Evolutionary conservation across 2,329 filamentous ascomycete genomes (phyloP).

Genomic region (Hypomyces rosellus): DNA sequence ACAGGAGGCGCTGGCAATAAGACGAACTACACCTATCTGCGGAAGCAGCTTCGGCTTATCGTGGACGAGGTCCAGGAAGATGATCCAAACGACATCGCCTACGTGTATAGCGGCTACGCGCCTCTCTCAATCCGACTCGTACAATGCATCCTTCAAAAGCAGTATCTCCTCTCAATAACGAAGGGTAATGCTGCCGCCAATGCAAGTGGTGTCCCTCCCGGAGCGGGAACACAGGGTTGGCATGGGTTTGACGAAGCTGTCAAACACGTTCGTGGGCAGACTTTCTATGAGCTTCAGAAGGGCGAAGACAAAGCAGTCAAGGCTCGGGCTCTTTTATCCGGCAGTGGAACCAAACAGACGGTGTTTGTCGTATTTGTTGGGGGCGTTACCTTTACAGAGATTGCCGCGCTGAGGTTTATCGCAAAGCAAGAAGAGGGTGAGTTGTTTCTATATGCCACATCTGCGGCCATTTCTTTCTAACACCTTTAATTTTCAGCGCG

Average conservation of each 20-base stretch:
- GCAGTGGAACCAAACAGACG: slow-evolving; percentile 72
- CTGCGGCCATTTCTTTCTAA: slow-evolving; percentile 14
- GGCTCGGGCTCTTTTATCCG: slow-evolving; percentile 74
- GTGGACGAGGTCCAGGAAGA: slow-evolving; percentile 96
- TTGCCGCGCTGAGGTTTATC: slow-evolving; percentile 87
- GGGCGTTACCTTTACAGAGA: slow-evolving; percentile 94
- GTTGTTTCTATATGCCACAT: slow-evolving; percentile 15
- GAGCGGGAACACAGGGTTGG: slow-evolving; percentile 71
- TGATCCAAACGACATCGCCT: slow-evolving; percentile 90
- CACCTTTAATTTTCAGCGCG: slow-evolving; percentile 42
- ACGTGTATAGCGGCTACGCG: slow-evolving; percentile 95
- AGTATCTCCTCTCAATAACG: slow-evolving; percentile 66
- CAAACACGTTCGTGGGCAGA: slow-evolving; percentile 79
- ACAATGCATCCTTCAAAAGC: slow-evolving; percentile 88
- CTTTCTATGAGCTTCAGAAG: slow-evolving; percentile 87
- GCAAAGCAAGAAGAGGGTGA: slow-evolving; percentile 71
- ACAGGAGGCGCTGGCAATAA: slow-evolving; percentile 55
- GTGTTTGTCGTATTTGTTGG: slow-evolving; percentile 96
- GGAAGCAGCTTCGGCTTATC: slow-evolving; percentile 81
- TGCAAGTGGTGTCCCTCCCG: slow-evolving; percentile 25
- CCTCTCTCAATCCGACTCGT: slow-evolving; percentile 86
- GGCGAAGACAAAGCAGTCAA: slow-evolving; percentile 90
- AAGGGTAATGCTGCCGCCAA: slow-evolving; percentile 48
- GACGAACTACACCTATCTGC: slow-evolving; percentile 84
- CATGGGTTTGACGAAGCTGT: slow-evolving; percentile 88